Conservation (phyloP, 108 stramenopile genomes). For the Seminavis robusta region DNA sequence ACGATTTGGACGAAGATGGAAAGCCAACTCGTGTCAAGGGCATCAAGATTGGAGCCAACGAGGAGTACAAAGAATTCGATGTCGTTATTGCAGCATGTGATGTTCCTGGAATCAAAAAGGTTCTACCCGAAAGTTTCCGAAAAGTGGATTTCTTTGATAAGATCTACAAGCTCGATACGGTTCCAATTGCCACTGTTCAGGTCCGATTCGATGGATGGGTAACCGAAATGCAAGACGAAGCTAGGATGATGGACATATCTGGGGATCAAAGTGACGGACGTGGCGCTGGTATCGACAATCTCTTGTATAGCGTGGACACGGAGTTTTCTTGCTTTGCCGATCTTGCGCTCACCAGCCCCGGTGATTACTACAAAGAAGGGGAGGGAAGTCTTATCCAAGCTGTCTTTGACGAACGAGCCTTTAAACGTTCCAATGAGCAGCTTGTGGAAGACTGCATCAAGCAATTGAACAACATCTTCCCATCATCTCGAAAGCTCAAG, state of each 20-base stretch:
- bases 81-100: slow-evolving; percentile 86
- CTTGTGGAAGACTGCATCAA: slow-evolving; percentile 84
- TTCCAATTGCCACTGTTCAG: slow-evolving; percentile 96
- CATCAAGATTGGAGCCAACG: slow-evolving; percentile 70
- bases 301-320: slow-evolving; percentile 93
- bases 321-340: slow-evolving; percentile 98
- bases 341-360: slow-evolving; percentile 90
- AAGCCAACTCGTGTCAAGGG: slow-evolving; percentile 80
- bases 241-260: slow-evolving; percentile 80
- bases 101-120: slow-evolving; percentile 94
- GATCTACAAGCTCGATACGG: slow-evolving; percentile 94
- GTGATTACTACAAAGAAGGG: slow-evolving; percentile 92
- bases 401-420: slow-evolving; percentile 90
- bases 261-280: slow-evolving; percentile 88
- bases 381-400: slow-evolving; percentile 88
- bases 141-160: slow-evolving; percentile 91
- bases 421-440: slow-evolving; percentile 70
- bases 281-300: slow-evolving; percentile 92
- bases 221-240: slow-evolving; percentile 88
- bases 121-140: slow-evolving; percentile 88
- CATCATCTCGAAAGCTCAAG: slow-evolving; percentile 85
- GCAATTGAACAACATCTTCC: slow-evolving; percentile 85
- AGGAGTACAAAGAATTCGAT: slow-evolving; percentile 78
- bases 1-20: slow-evolving; percentile 81
- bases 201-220: slow-evolving; percentile 97